phyloP scores from a whole-genome alignment of 805 yeast genomes.

The Nakazawaea holstii region DNA sequence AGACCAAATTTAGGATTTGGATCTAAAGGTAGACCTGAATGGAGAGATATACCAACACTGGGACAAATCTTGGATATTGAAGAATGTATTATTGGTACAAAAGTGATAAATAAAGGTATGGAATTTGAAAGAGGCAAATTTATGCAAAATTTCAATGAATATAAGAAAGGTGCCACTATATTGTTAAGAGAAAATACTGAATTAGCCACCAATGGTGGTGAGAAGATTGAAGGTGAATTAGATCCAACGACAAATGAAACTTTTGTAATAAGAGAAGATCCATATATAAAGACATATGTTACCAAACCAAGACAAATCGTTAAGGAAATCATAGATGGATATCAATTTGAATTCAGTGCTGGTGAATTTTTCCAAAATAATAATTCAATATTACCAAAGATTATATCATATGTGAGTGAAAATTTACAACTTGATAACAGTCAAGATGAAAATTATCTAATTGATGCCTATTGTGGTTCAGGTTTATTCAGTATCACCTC shows the following conservation, averaged over 20 bases:
- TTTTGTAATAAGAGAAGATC: slow-evolving; percentile 27
- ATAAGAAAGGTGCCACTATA: slow-evolving; percentile 81
- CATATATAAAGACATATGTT: slow-evolving; percentile 61
- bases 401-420: slow-evolving; percentile 74
- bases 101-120: slow-evolving; percentile 70
- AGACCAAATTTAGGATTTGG: slow-evolving; percentile 88
- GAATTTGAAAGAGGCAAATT: slow-evolving; percentile 58
- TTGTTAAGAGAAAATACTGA: slow-evolving; percentile 73
- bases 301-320: slow-evolving; percentile 77
- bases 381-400: slow-evolving; percentile 81
- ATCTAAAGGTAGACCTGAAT: slow-evolving; percentile 69
- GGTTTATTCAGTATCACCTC: slow-evolving; percentile 90
- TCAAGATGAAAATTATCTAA: slow-evolving; percentile 51
- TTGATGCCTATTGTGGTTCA: slow-evolving; percentile 95
- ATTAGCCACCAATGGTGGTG: slow-evolving; percentile 18
- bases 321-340: slow-evolving; percentile 69
- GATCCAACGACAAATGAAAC: slow-evolving; percentile 31
- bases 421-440: slow-evolving; percentile 49
- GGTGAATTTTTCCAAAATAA: slow-evolving; percentile 97
- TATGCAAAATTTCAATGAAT: slow-evolving; percentile 37
- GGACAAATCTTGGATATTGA: slow-evolving; percentile 75
- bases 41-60: slow-evolving; percentile 39
- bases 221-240: slow-evolving; percentile 39
- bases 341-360: slow-evolving; percentile 81
- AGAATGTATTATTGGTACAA: slow-evolving; percentile 88